Conservation (phyloP, 1,284 basidiomycete genomes). For the Leccinum proximum region DNA sequence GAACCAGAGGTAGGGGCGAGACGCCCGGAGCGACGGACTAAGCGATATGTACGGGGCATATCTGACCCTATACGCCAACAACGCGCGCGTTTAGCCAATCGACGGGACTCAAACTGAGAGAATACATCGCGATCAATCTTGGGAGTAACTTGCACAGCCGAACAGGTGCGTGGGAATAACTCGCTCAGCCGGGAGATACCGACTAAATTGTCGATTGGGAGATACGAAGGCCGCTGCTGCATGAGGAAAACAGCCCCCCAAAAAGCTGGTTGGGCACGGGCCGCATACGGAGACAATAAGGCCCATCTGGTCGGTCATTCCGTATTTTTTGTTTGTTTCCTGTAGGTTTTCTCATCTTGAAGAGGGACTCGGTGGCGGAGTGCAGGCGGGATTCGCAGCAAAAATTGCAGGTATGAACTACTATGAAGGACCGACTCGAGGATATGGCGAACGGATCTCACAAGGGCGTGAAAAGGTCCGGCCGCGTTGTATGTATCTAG, state of each 20-base stretch:
- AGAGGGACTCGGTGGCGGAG: background rate
- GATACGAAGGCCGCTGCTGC: conserved; percentile 19
- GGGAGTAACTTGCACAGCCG: conserved; percentile 20
- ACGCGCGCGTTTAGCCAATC: conserved; percentile 12
- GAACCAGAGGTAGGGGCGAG: background rate
- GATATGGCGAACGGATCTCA: conserved; percentile 17
- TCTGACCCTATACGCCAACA: conserved; percentile 9
- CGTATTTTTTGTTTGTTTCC: background rate
- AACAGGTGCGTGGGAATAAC: conserved; percentile 21
- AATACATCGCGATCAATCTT: conserved; percentile 21
- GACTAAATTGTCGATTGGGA: conserved; percentile 26
- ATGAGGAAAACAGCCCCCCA: conserved; percentile 8
- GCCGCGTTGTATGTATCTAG: conserved; percentile 11
- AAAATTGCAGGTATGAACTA: background rate
- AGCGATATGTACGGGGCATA: conserved; percentile 1
- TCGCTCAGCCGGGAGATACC: conserved; percentile 16
- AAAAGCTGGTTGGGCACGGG: conserved; percentile 8
- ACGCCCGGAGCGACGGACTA: background rate
- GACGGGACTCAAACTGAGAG: background rate
- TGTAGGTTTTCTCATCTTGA: background rate
- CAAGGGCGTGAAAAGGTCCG: conserved; percentile 10
- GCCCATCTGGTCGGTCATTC: conserved; percentile 1
- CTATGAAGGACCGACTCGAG: background rate
- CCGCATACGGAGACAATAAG: conserved; percentile 17
- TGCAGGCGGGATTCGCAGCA: conserved; percentile 1